Conservation (phyloP, 1,284 basidiomycete species). For the Apiotrichum domesticum region DNA sequence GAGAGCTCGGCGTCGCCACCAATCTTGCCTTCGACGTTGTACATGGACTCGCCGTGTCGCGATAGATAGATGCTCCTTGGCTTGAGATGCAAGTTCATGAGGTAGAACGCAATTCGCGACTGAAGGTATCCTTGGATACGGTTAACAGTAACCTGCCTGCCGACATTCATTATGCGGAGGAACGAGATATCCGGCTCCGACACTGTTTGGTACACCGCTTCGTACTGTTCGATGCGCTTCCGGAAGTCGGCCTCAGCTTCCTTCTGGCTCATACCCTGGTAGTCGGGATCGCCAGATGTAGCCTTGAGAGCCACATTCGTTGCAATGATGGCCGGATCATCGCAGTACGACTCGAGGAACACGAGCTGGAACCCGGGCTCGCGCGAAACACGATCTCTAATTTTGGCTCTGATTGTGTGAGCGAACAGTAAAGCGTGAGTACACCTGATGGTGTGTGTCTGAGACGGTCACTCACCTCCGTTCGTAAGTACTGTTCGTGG, state of each 20-base stretch:
- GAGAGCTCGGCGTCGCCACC: slow-evolving; percentile 91
- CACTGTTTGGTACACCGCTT: slow-evolving; percentile 92
- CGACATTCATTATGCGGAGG: slow-evolving; percentile 81
- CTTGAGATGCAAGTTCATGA: slow-evolving; percentile 97
- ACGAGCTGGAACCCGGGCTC: slow-evolving; percentile 87
- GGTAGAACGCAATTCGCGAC: slow-evolving; percentile 93
- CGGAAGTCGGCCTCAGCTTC: slow-evolving; percentile 85
- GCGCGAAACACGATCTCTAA: slow-evolving; percentile 71
- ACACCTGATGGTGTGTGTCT: neutral
- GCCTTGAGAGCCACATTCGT: slow-evolving; percentile 96
- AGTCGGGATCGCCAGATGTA: slow-evolving; percentile 93
- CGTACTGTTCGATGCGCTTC: slow-evolving; percentile 85
- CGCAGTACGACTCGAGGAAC: slow-evolving; percentile 91
- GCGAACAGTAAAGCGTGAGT: too few species aligned
- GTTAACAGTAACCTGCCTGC: slow-evolving; percentile 73
- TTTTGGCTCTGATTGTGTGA: slow-evolving; percentile 57
- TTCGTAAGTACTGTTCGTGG: slow-evolving; percentile 80
- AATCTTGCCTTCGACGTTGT: slow-evolving; percentile 93
- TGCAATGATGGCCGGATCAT: slow-evolving; percentile 88
- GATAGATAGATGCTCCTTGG: slow-evolving; percentile 96
- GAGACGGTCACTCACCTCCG: slow-evolving; percentile 54
- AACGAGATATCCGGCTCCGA: slow-evolving; percentile 79
- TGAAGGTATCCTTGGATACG: slow-evolving; percentile 88
- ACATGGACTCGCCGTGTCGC: slow-evolving; percentile 95
- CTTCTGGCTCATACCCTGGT: slow-evolving; percentile 79